Evolutionary conservation across 257 asterid species (phyloP).

Genomic region (Solanum arcanum): DNA sequence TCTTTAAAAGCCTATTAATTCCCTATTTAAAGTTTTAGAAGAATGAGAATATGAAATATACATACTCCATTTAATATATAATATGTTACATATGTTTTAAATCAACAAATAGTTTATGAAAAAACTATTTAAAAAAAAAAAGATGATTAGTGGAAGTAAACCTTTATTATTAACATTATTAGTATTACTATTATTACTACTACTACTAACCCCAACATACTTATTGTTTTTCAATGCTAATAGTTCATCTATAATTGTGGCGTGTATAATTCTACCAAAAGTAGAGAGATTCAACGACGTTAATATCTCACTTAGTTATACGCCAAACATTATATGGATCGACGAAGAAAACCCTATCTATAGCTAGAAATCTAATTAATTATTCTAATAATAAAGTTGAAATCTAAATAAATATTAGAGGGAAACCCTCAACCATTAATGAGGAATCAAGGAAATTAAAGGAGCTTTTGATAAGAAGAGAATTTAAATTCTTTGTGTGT

Average conservation of each 20-base stretch:
- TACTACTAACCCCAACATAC: too few species aligned
- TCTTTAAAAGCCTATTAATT: not conserved
- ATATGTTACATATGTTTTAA: not conserved
- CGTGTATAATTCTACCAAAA: too few species aligned
- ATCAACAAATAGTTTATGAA: not conserved
- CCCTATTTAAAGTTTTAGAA: not conserved
- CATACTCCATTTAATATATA: not conserved
- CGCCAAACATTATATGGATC: too few species aligned
- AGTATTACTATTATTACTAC: too few species aligned
- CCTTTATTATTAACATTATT: too few species aligned
- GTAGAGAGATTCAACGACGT: too few species aligned
- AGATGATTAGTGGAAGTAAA: not conserved
- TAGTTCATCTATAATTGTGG: too few species aligned
- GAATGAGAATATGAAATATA: not conserved
- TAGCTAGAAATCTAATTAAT: not conserved
- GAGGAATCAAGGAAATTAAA: not conserved
- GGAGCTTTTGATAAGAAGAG: not conserved
- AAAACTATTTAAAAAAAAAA: not conserved
- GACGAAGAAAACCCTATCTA: too few species aligned
- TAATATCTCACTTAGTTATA: too few species aligned
- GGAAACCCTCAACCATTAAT: not conserved
- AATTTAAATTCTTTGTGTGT: not conserved
- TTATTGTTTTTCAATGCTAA: too few species aligned
- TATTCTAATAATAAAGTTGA: not conserved
- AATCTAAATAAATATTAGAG: not conserved